Base-by-base conservation (phyloP, 1,139 yeast genomes). In the Candida neerlandica region DNA sequence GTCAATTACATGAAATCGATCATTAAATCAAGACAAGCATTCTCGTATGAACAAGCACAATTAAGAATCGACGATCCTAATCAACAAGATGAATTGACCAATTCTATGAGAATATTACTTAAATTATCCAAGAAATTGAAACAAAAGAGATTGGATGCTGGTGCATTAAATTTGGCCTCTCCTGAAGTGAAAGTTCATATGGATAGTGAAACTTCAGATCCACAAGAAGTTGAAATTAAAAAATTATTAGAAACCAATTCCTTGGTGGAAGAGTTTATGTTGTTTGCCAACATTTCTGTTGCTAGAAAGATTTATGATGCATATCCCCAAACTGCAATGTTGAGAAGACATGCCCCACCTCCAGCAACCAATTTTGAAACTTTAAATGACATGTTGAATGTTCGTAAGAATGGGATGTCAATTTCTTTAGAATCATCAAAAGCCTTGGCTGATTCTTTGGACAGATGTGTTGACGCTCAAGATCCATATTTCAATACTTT, bases 141-240 rank as follows among this genome's bases (percentile, higher is more conserved):
- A 66, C 91, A 89, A 65, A 83, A 84, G 62, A 81, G 99, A 67
- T 70, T 91, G 58, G 95, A 87, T 61, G 96, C 96, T 2, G 99
- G 99, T 71, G 99, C 99, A 0, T 79, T 95, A 63, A 95, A 95
- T 65, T 77, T 95, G 58, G 97, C 99, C 0, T 90, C 97, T 3
- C 99, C 99, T 0, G 99, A 95, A 68, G 99, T 95, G 44, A 92
- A 92, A 68, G 97, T 95, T 38, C 95, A 92, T 59, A 88, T 92
- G 85, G 99, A 95, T 61, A 86, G 94, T 63, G 99, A 95, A 70
- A 92, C 98, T 2, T 86, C 96, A 2, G 99, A 95, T 64, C 99
- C 99, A 1, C 89, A 89, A 54, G 97, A 91, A 62, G 97, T 95
- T 46, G 98, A 94, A 67, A 85, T 94, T 57, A 95, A 95, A 65